Evolutionary conservation across 1,139 yeast genomes (phyloP).

Genomic region (Kluyveromyces marxianus): DNA sequence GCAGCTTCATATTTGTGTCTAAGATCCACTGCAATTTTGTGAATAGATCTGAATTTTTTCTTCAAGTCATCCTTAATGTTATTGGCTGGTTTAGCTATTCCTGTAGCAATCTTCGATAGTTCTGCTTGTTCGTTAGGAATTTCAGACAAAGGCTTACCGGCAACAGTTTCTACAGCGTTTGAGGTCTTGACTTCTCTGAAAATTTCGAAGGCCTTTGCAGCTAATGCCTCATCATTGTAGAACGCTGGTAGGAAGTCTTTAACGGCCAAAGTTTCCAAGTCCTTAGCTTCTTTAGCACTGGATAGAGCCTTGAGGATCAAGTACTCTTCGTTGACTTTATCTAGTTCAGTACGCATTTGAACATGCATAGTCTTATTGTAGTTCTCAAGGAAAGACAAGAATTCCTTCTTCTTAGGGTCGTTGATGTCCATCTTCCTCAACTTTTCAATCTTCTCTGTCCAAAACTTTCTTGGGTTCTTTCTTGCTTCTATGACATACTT

Average conservation of each 20-base stretch:
- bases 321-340: constrained; percentile 22
- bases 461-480: constrained; percentile 47
- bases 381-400: constrained; percentile 19
- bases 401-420: constrained; percentile 21
- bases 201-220: constrained; percentile 19
- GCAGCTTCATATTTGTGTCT: constrained; percentile 13
- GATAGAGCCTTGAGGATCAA: constrained; percentile 24
- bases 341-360: constrained; percentile 22
- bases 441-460: constrained; percentile 40
- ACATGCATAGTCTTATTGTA: constrained; percentile 21
- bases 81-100: constrained; percentile 1
- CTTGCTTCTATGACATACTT: constrained; percentile 50
- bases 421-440: constrained; percentile 19
- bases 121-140: background rate
- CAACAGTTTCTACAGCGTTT: constrained; percentile 2
- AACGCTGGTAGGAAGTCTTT: constrained; percentile 21
- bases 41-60: constrained; percentile 7
- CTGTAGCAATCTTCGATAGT: constrained; percentile 1
- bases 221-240: constrained; percentile 17
- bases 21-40: constrained; percentile 2
- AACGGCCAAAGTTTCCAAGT: constrained; percentile 12
- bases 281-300: constrained; percentile 14
- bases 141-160: background rate
- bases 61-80: constrained; percentile 3
- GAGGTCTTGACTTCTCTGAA: constrained; percentile 19